Conservation (phyloP, 768 basidiomycete species). For the Asterophora lycoperdoides region DNA sequence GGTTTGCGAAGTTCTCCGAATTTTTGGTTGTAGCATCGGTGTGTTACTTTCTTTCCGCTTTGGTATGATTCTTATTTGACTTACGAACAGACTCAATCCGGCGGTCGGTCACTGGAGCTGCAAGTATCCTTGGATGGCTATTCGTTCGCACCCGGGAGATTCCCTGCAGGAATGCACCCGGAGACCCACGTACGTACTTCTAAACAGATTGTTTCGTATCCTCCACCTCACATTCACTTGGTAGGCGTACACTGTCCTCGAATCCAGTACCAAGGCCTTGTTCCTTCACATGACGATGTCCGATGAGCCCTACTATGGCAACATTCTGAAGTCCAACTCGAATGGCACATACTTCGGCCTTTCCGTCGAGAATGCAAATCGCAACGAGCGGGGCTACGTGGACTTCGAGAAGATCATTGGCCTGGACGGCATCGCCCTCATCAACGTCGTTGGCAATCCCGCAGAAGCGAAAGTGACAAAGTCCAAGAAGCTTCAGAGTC, state of each 20-base stretch:
- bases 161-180: constrained; percentile 88
- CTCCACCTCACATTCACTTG: background rate
- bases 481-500: constrained; percentile 71
- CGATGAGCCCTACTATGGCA: constrained; percentile 81
- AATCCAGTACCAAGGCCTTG: constrained; percentile 88
- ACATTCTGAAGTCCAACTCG: constrained; percentile 92
- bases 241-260: constrained; percentile 89
- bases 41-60: constrained; percentile 19
- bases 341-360: constrained; percentile 97
- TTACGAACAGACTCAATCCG: constrained; percentile 42
- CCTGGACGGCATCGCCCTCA: constrained; percentile 90
- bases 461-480: constrained; percentile 67
- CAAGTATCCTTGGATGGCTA: constrained; percentile 92
- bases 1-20: constrained; percentile 96
- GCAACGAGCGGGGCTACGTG: constrained; percentile 82
- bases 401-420: constrained; percentile 99
- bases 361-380: constrained; percentile 83
- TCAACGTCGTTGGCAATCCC: constrained; percentile 86
- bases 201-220: background rate
- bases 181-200: constrained; percentile 74
- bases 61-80: constrained; percentile 1
- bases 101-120: constrained; percentile 62
- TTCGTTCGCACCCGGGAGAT: constrained; percentile 79
- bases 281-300: constrained; percentile 97
- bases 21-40: constrained; percentile 96